phyloP scores from a whole-genome alignment of 352 stramenopile genomes.

The Phytophthora kernoviae region DNA sequence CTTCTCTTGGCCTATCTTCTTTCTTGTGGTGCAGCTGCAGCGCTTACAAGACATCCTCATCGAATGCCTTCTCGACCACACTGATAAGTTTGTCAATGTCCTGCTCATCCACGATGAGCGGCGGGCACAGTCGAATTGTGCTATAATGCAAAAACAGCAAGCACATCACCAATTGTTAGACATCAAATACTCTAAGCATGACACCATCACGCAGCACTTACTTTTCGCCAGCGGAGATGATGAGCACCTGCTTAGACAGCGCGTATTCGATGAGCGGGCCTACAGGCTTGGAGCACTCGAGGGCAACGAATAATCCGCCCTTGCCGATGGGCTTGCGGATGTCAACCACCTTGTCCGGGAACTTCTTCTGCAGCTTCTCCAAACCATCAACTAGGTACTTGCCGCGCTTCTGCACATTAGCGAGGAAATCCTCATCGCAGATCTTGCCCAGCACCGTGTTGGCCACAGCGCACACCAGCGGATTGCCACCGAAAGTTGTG shows the following conservation, averaged over 20 bases:
- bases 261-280: conserved; percentile 71
- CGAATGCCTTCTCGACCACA: conserved; percentile 68
- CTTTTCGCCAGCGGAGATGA: conserved; percentile 87
- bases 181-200: conserved; percentile 4
- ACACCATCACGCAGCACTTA: conserved; percentile 29
- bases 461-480: conserved; percentile 93
- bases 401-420: conserved; percentile 73
- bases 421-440: conserved; percentile 65
- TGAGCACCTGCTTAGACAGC: conserved; percentile 75
- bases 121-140: conserved; percentile 82
- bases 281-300: conserved; percentile 76
- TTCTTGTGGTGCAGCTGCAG: conserved; percentile 5
- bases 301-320: conserved; percentile 77
- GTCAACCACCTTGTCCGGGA: conserved; percentile 72
- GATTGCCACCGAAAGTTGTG: conserved; percentile 97
- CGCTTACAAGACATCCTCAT: conserved; percentile 59
- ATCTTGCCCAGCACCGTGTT: conserved; percentile 83
- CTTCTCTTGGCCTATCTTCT: conserved; percentile 11
- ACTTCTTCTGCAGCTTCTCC: conserved; percentile 71
- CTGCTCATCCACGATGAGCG: conserved; percentile 80
- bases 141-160: conserved; percentile 29
- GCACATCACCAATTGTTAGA: conserved; percentile 9
- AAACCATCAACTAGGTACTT: conserved; percentile 62
- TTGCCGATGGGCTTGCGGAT: conserved; percentile 68
- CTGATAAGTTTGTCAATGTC: conserved; percentile 78